These are phyloP conservation scores for Colletotrichum eremochloae DNA, from an alignment of 2,329 filamentous ascomycete species.

Conservation along the genomic window DNA sequence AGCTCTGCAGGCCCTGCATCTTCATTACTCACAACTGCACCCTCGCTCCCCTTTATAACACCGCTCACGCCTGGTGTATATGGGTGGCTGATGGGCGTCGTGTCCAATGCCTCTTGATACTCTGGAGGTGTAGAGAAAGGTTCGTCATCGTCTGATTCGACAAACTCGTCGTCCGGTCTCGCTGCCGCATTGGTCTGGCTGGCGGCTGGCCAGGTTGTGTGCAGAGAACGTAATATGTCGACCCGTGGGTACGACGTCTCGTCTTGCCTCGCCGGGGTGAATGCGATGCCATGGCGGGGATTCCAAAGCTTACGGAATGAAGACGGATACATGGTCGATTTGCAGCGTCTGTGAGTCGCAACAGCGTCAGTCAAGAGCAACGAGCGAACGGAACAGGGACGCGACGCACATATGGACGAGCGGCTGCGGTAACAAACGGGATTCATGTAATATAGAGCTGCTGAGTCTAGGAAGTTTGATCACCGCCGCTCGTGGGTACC, in stretches of 20 bases:
- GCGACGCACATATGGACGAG: slow-evolving; percentile 12
- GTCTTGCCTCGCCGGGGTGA: slow-evolving; percentile 42
- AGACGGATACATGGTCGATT: slow-evolving; percentile 47
- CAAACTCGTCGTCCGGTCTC: not conserved
- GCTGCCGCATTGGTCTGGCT: not conserved
- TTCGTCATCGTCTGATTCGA: slow-evolving; percentile 28
- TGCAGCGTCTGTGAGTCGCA: slow-evolving; percentile 10
- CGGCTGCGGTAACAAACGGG: not conserved
- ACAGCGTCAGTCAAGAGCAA: not conserved
- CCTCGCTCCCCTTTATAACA: not conserved
- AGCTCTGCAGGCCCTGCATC: slow-evolving; percentile 43
- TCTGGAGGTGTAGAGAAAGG: slow-evolving; percentile 29
- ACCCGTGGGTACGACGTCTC: slow-evolving; percentile 32
- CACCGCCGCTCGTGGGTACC: slow-evolving; percentile 43
- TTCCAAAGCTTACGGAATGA: slow-evolving; percentile 51
- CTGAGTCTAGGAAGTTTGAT: slow-evolving; percentile 38
- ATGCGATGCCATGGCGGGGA: slow-evolving; percentile 51
- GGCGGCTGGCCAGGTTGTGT: slow-evolving; percentile 9
- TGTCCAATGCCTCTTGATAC: slow-evolving; percentile 5
- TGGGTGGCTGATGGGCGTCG: not conserved
- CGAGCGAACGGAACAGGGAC: not conserved
- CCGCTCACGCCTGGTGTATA: not conserved
- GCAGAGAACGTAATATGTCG: slow-evolving; percentile 24
- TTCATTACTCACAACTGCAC: not conserved
- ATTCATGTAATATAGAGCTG: not conserved